A percentile compares a stretch with the other conserved stretches of the same genome.
These are phyloP conservation scores for Piper betle DNA, from an alignment of 164 flowering plant species.

Conservation along the genomic window DNA sequence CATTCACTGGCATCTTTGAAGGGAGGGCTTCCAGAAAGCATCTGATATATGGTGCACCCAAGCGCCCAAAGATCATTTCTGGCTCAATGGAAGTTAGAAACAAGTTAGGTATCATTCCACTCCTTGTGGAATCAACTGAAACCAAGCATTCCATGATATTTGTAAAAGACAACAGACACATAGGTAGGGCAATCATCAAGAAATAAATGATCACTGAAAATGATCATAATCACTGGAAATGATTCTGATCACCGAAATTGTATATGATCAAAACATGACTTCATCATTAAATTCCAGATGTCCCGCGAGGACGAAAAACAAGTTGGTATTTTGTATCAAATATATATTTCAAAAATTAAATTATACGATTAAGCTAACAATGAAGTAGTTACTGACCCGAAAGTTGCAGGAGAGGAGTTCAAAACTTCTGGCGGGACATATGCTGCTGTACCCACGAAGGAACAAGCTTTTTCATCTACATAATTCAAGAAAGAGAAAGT, in stretches of 20 bases:
- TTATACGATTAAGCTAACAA: neutral
- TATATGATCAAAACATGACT: too few relatives aligned
- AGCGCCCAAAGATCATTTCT: constrained; percentile 99
- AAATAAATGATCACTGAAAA: too few relatives aligned
- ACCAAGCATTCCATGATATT: neutral
- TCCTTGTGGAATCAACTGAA: neutral
- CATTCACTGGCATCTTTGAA: constrained; percentile 99
- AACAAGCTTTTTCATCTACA: constrained; percentile 95
- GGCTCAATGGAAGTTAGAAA: constrained; percentile 16
- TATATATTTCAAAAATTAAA: too few relatives aligned
- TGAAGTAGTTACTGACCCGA: constrained; percentile 43
- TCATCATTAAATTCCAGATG: too few relatives aligned
- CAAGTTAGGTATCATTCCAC: neutral
- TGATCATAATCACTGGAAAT: too few relatives aligned
- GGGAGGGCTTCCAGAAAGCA: constrained; percentile 99
- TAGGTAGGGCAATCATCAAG: neutral
- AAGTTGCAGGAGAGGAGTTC: constrained; percentile 93
- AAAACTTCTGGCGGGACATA: constrained; percentile 99
- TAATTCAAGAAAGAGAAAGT: constrained; percentile 4
- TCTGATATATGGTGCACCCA: constrained; percentile 98
- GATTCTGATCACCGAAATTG: too few relatives aligned
- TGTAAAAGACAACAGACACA: too few relatives aligned
- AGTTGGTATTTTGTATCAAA: too few relatives aligned
- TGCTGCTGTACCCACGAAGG: constrained; percentile 99
- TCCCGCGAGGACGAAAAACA: too few relatives aligned